Conservation (phyloP, 805 yeast species). For the Tetrapisispora namnaoensis region DNA sequence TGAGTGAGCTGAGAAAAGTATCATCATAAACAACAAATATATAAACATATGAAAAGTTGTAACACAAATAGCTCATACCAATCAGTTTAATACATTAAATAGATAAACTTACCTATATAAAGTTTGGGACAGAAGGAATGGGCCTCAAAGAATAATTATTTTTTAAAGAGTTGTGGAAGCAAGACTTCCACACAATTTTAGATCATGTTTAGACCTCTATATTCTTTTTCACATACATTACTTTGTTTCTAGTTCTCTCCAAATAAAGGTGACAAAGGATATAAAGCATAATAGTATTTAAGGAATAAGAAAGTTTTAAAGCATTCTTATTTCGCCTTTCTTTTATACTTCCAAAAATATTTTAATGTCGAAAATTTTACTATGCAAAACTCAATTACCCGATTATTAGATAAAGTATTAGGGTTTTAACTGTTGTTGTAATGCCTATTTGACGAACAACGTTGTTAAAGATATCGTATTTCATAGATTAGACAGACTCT, state of each 20-base stretch:
- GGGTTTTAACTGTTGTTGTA: neutral
- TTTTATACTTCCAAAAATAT: neutral
- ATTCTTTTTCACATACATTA: no score
- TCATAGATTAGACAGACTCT: no score
- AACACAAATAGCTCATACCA: neutral
- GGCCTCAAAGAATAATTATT: no score
- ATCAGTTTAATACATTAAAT: neutral
- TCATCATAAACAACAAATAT: constrained; percentile 27
- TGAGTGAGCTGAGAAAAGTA: constrained; percentile 37
- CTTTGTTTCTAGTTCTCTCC: no score
- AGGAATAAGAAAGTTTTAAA: no score
- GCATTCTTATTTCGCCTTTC: neutral
- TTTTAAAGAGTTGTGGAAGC: no score
- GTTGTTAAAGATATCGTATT: no score
- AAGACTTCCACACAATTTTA: no score
- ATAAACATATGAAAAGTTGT: neutral
- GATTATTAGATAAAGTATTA: neutral
- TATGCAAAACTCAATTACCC: neutral
- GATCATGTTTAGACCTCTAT: no score
- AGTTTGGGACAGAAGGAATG: no score
- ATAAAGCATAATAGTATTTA: no score
- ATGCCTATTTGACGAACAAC: neutral
- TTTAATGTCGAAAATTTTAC: neutral
- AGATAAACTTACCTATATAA: neutral
- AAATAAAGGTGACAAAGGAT: no score